Evolutionary conservation across 2,329 filamentous ascomycete genomes (phyloP), one percentile per base, ranked within the genome.

Genomic region (Curvularia spicifera): DNA sequence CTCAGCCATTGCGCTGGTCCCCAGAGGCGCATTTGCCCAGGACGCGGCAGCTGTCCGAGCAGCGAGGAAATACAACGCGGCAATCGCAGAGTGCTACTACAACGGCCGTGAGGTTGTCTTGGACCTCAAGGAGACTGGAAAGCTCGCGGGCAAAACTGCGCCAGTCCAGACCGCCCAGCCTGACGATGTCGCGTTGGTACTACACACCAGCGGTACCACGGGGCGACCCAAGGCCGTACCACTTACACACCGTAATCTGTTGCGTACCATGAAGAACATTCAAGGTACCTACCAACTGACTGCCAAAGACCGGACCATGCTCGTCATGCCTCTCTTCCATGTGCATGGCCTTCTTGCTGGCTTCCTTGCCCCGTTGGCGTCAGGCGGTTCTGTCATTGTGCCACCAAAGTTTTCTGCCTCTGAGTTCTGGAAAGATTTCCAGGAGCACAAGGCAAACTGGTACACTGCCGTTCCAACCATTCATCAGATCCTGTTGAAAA

Each of bases 401-500:
- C 91, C 91, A 2, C 70, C 82, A 52, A 90, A 88, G 71, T 96
- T 96, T 83, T 94, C 91, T 4, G 91, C 92, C 8, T 85, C 85
- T 1, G 88, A 91, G 20, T 96, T 96, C 79, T 96, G 92, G 92
- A 76, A 78, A 24, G 89, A 95, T 75, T 95, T 95, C 70, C 83
- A 83, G 65, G 81, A 83, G 5, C 83, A 93, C 80, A 83, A 87
- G 64, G 92, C 91, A 26, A 96, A 91, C 75, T 96, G 92, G 92
- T 96, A 95, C 79, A 95, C 91, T 0, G 92, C 92, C 0, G 92
- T 95, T n/a, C 92, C 92, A 1, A 96, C 92, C 0, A 96, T 96
- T 73, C 92, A 96, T 77, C 91, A 95, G 73, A 94, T 96, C 69
- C 83, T 96, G 4, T 86, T 96, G 57, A 91, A 89, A 78, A 87